Evolutionary conservation across 257 asterid genomes (phyloP).

Genomic region (Eustoma russellianum): DNA sequence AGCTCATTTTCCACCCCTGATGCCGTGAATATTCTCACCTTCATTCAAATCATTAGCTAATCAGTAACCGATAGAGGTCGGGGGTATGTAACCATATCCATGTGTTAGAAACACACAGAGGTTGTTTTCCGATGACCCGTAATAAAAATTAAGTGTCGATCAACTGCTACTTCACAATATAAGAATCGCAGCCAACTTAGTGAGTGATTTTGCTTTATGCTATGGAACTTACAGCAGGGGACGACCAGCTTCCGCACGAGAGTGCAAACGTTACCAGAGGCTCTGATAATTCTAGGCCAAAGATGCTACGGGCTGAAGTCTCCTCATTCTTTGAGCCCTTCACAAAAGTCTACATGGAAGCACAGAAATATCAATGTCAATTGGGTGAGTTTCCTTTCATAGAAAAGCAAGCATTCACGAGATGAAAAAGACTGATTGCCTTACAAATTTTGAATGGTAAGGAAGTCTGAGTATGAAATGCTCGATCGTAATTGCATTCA

Average conservation of each 20-base stretch:
- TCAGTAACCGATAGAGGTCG: background rate
- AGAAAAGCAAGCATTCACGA: background rate
- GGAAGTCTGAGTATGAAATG: slow-evolving; percentile 77
- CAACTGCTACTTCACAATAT: too few species aligned
- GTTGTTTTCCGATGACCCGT: too few species aligned
- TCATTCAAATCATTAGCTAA: background rate
- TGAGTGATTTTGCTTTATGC: too few species aligned
- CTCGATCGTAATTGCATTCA: slow-evolving; percentile 63
- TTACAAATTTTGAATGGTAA: slow-evolving; percentile 65
- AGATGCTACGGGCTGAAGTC: slow-evolving; percentile 35
- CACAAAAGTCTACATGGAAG: slow-evolving; percentile 37
- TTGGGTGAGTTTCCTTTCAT: background rate
- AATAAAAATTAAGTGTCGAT: too few species aligned
- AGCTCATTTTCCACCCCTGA: slow-evolving; percentile 65
- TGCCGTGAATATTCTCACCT: slow-evolving; percentile 82
- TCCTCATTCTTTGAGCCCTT: slow-evolving; percentile 53
- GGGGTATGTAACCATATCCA: too few species aligned
- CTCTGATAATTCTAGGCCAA: slow-evolving; percentile 67
- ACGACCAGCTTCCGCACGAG: slow-evolving; percentile 98
- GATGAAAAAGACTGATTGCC: slow-evolving; percentile 8
- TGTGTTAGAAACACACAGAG: too few species aligned
- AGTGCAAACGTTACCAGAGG: slow-evolving; percentile 89
- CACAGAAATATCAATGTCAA: slow-evolving; percentile 6
- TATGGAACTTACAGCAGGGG: slow-evolving; percentile 69
- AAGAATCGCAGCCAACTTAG: too few species aligned